Percentiles rank a stretch among this genome's conserved stretches.
These are phyloP conservation scores for Geosmithia putterillii DNA, from an alignment of 2,329 filamentous ascomycete species.

Conservation along the genomic window DNA sequence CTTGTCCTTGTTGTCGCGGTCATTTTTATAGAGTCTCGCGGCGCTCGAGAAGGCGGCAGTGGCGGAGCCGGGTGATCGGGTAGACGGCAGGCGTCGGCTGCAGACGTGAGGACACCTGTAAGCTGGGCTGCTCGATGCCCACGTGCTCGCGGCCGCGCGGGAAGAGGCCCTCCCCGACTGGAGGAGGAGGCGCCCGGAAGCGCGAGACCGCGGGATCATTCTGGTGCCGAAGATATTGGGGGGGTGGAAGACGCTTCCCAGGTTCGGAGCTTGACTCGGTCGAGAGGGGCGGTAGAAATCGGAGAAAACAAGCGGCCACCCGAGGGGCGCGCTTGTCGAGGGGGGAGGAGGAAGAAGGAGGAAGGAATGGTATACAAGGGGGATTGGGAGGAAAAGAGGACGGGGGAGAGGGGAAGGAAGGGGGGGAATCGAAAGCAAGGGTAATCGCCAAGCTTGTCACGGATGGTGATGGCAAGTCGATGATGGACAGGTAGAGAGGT, in stretches of 20 bases:
- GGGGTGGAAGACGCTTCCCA: not conserved
- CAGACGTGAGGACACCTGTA: constrained; percentile 16
- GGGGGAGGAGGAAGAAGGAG: not conserved
- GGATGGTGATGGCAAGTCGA: not conserved
- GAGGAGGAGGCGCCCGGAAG: constrained; percentile 24
- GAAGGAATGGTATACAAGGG: not conserved
- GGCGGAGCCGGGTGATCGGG: constrained; percentile 9
- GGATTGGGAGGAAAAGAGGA: not conserved
- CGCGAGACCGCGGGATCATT: constrained; percentile 29
- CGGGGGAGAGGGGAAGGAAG: not conserved
- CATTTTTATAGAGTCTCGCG: constrained; percentile 18
- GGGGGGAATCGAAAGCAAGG: not conserved
- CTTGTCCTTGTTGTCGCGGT: constrained; percentile 20
- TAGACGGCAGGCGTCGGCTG: constrained; percentile 16
- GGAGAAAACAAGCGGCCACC: not conserved
- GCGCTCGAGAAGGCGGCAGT: constrained; percentile 23
- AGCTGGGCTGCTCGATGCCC: constrained; percentile 6
- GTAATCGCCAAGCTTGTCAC: not conserved
- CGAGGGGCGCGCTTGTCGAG: constrained; percentile 1
- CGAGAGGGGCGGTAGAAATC: not conserved
- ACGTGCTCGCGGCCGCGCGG: constrained; percentile 6
- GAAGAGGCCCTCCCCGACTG: constrained; percentile 10
- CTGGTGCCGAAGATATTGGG: constrained; percentile 2
- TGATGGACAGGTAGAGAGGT: not conserved
- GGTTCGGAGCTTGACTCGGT: not conserved